Percentiles rank a stretch among this genome's conserved stretches.
Evolutionary conservation across 192 early-diverging fungal species (phyloP).

Genomic region (Dissophora globulifera): DNA sequence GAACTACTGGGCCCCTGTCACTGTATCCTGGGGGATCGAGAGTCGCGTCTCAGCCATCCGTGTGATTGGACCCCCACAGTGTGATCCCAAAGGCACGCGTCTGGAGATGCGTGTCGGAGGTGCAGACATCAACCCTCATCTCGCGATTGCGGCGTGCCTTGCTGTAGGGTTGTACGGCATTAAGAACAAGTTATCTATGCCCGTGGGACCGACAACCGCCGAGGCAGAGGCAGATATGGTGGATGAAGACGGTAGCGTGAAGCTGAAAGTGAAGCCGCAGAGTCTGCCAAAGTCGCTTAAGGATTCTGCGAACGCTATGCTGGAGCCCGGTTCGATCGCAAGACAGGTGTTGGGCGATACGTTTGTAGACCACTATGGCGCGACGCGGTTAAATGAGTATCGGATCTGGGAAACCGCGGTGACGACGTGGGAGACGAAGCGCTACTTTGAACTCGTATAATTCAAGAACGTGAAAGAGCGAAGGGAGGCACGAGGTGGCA

Average conservation of each 20-base stretch:
- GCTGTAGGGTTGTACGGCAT: constrained; percentile 81
- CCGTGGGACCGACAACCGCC: constrained; percentile 50
- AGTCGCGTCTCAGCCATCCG: constrained; percentile 77
- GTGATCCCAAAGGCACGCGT: constrained; percentile 71
- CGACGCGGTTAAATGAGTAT: constrained; percentile 80
- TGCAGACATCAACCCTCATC: constrained; percentile 85
- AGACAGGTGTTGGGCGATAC: constrained; percentile 75
- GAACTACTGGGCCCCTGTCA: constrained; percentile 88
- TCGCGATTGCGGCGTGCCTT: constrained; percentile 78
- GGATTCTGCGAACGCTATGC: constrained; percentile 74
- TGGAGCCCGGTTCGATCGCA: constrained; percentile 69
- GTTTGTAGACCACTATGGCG: constrained; percentile 84
- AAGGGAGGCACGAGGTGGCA: too few relatives aligned
- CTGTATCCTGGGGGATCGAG: constrained; percentile 83
- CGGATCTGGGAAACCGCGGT: constrained; percentile 77
- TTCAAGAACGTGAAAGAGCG: background rate
- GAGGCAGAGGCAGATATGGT: constrained; percentile 8
- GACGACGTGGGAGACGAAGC: constrained; percentile 76
- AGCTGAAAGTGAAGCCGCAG: constrained; percentile 28
- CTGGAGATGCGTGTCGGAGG: constrained; percentile 85
- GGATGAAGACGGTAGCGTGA: constrained; percentile 10
- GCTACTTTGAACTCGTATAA: constrained; percentile 76
- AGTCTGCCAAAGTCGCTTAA: constrained; percentile 67
- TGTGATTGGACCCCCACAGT: constrained; percentile 76
- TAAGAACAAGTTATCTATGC: constrained; percentile 61